Evolutionary conservation across 208 protist genomes (phyloP), one percentile per base, ranked within the genome.

Genomic region (Hexamita inflata): DNA sequence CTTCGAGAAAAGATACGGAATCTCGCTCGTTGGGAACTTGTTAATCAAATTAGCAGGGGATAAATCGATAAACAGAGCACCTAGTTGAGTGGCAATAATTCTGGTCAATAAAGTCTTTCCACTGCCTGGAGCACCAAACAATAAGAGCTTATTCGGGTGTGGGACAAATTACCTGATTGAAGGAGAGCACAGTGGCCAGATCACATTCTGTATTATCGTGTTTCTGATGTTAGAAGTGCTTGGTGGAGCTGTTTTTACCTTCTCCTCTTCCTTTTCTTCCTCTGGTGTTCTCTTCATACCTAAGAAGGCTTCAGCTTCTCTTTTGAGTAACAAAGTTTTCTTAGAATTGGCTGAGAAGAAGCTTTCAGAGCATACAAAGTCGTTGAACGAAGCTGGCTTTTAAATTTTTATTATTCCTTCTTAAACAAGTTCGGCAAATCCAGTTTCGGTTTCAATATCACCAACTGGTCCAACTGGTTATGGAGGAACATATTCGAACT

Each of bases 1-100:
- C 64, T 45, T 45, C 35, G 11, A 45, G 64, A 70, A 70, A 19
- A 70, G 15, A 35, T 42, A n/a, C 35, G 4, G 30, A 15, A 70
- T 70, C 42, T 70, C 64, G 19, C 9, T 9, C 9, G 19, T 34
- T 15, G 64, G 32, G 38, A 70, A 70, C 35, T 70, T 70, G 38
- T n/a, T n/a, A n/a, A 70, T 38, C 24, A 70, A 42, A 45, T 70
- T 70, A 45, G 64, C 32, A 11, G 64, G 64, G 9, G 64, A 70
- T 19, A 70, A 15, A n/a, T 70, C 64, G 38, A 70, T 70, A 11
- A 70, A 35, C 7, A 70, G 9, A 24, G 64, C 64, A n/a, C 64
- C 35, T n/a, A 38, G 15, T 70, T 70, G 19, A 7, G 64, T 70
- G 7, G 64, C 64, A 40, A 70, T 57, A 7, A 45, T 45, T 4